Conservation (phyloP, 805 yeast species). For the Candida maesae region DNA sequence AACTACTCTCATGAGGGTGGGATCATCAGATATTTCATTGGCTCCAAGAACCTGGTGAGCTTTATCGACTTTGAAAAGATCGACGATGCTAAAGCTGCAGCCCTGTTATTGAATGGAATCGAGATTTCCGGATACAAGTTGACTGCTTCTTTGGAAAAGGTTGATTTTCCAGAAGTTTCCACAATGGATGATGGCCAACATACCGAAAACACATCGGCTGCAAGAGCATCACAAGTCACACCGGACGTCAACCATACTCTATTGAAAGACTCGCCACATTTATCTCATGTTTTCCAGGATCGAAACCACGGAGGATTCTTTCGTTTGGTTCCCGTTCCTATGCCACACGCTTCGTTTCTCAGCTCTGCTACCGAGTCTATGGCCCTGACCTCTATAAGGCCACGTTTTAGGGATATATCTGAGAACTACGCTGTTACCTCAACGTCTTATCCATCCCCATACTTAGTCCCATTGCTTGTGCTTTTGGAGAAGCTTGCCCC, state of each 20-base stretch:
- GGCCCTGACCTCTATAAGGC: neutral
- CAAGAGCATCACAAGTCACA: too few relatives aligned
- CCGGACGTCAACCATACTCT: too few relatives aligned
- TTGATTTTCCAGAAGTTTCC: too few relatives aligned
- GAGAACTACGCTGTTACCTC: neutral
- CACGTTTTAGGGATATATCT: constrained; percentile 1
- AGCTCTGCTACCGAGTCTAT: neutral
- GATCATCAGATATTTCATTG: constrained; percentile 19
- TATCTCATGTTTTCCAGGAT: constrained; percentile 6
- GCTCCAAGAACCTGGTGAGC: constrained; percentile 10
- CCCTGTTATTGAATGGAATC: constrained; percentile 25
- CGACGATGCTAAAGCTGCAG: constrained; percentile 21
- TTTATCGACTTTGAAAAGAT: constrained; percentile 27
- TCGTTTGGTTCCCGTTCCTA: constrained; percentile 10
- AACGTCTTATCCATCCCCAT: too few relatives aligned
- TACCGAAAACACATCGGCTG: too few relatives aligned
- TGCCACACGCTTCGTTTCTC: neutral
- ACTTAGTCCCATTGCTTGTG: constrained; percentile 11
- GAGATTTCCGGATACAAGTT: constrained; percentile 19
- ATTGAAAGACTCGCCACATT: too few relatives aligned
- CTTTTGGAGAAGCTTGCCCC: constrained; percentile 28
- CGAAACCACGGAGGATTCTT: constrained; percentile 2
- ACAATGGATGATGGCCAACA: too few relatives aligned
- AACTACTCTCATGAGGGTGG: constrained; percentile 21
- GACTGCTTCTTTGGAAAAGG: constrained; percentile 17